phyloP scores from a whole-genome alignment of 2,329 filamentous ascomycete genomes.

The Pseudogymnoascus sp. region DNA sequence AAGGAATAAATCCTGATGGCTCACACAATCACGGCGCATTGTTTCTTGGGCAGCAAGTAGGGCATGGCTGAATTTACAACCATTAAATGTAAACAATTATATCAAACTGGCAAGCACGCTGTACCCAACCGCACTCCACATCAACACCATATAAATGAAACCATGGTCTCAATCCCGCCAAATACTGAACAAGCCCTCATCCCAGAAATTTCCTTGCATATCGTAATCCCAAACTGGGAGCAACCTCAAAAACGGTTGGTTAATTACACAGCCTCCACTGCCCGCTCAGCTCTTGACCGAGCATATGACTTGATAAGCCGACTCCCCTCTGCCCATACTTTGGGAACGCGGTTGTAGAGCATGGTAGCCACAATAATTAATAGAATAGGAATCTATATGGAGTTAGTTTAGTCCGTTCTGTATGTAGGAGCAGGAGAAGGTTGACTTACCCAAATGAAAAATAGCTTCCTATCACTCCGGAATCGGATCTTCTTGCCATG shows the following conservation, averaged over 20 bases:
- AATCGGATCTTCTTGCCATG: constrained; percentile 54
- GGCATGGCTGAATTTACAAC: constrained; percentile 1
- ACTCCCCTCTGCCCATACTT: constrained; percentile 30
- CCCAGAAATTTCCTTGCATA: neutral
- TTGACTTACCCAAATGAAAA: constrained; percentile 57
- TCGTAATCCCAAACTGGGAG: neutral
- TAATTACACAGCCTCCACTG: constrained; percentile 8
- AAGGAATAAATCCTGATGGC: neutral
- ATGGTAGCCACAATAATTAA: constrained; percentile 42
- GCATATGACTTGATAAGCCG: constrained; percentile 16
- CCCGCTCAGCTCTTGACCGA: constrained; percentile 27
- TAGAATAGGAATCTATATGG: constrained; percentile 43
- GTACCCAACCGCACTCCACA: neutral
- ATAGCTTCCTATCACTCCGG: constrained; percentile 57
- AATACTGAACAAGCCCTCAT: neutral
- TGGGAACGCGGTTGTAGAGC: constrained; percentile 45
- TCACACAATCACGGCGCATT: neutral
- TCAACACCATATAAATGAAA: constrained; percentile 1
- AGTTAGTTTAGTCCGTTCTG: constrained; percentile 17
- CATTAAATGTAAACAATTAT: constrained; percentile 5
- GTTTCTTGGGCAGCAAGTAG: neutral
- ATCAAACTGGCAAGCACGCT: constrained; percentile 8
- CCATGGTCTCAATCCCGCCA: neutral
- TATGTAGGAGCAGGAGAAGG: neutral
- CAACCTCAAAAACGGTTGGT: neutral